Evolutionary conservation across 225 moss, liverwort and hornwort genomes (phyloP), one percentile per base, ranked within the genome.

Genomic region (Physcomitrium patens): DNA sequence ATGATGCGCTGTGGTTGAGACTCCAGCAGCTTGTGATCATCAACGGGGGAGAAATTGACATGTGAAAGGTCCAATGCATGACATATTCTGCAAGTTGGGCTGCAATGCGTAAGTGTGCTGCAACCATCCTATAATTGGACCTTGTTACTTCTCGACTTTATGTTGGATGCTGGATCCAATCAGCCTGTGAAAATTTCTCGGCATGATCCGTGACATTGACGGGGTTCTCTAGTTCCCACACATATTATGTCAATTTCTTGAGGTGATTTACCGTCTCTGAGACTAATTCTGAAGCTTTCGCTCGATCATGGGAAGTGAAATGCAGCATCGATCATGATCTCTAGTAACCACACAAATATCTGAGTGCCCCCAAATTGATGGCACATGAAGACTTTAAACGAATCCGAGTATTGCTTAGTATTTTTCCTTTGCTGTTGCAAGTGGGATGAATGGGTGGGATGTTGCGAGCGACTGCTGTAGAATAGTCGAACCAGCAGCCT

Each of bases 321-420:
- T 87, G 84, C 83, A 97, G 67, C 83, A 87, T 94, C 66, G 75
- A 43, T 72, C 91, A 89, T 48, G 93, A 83, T 80, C 94, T 89
- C 92, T 94, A 59, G 28, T 60, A 42, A 57, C 57, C 80, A 69
- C 60, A 11, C 64, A 46, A n/a, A 65, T 37, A 47, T 69, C 54
- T 77, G 23, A 57, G 20, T 18, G 24, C 17, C 23, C n/a, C 31
- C 58, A 56, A 41, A 71, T n/a, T 58, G 3, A 69, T 42, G 13
- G 9, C 13, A 4, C 53, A 17, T 22, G 41, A 27, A 12, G 3
- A 31, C 52, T 51, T 47, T 9, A 7, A 63, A 50, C 15, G 49
- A 19, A n/a, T n/a, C 12, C 26, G 26, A 53, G 1, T 18, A 15
- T n/a, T 1, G 55, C n/a, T 55, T 12, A 59, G 9, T 12, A 17